Conservation (phyloP, 371 early-diverging fungal genomes). For the Syncephalis fuscata region DNA sequence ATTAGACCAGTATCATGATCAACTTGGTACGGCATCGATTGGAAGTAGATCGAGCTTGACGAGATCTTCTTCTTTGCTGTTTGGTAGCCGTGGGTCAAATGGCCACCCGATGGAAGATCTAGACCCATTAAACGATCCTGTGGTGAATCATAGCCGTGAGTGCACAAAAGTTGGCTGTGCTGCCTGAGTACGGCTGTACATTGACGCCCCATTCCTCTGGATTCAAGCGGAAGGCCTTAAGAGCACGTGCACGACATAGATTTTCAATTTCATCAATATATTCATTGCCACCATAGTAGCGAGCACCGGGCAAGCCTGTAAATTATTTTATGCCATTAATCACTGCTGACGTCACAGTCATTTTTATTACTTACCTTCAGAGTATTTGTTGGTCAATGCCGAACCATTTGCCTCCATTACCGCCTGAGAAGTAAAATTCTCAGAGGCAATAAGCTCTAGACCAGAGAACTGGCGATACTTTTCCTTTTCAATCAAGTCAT, state of each 20-base stretch:
- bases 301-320: conserved; percentile 66
- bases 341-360: too few species aligned
- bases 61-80: conserved; percentile 99
- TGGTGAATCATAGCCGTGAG: conserved; percentile 91
- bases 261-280: conserved; percentile 92
- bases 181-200: conserved; percentile 97
- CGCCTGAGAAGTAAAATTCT: conserved; percentile 97
- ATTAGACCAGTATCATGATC: conserved; percentile 75
- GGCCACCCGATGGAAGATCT: conserved; percentile 98
- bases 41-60: conserved; percentile 93
- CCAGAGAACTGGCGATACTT: conserved; percentile 94
- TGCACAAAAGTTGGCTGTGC: conserved; percentile 97
- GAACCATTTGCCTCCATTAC: conserved; percentile 97
- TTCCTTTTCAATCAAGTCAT: conserved; percentile 85
- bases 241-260: conserved; percentile 92
- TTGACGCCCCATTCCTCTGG: conserved; percentile 97
- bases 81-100: conserved; percentile 99
- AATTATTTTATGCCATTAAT: too few species aligned
- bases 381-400: conserved; percentile 99
- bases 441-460: conserved; percentile 96
- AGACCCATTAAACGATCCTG: conserved; percentile 98
- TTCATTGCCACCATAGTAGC: conserved; percentile 94
- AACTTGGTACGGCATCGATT: conserved; percentile 95
- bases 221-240: conserved; percentile 84
- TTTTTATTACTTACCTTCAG: conserved; percentile 54